These are phyloP conservation scores for Bruguiera parviflora DNA, from an alignment of 345 rosid species.

Conservation along the genomic window DNA sequence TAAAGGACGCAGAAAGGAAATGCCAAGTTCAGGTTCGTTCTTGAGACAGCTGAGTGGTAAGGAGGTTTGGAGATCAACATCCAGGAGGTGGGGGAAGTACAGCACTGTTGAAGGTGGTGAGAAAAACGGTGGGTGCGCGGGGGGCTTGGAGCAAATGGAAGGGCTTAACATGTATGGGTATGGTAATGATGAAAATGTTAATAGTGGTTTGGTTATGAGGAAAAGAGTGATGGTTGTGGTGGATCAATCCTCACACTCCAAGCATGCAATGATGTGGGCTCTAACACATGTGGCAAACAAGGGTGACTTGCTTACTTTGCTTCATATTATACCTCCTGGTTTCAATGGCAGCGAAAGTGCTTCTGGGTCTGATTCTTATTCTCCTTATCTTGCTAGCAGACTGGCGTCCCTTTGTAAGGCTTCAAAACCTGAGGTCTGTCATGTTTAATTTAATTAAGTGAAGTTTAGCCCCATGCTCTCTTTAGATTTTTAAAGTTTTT, in stretches of 20 bases:
- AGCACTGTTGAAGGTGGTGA: conserved; percentile 15
- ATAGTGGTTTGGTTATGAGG: conserved; percentile 44
- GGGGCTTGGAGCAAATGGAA: conserved; percentile 43
- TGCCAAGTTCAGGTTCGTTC: conserved; percentile 47
- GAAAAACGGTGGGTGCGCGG: neutral
- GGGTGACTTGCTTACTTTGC: conserved; percentile 83
- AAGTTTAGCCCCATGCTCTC: neutral
- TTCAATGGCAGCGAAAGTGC: conserved; percentile 13
- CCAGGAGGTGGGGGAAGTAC: conserved; percentile 47
- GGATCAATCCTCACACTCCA: conserved; percentile 65
- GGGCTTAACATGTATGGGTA: conserved; percentile 36
- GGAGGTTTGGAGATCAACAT: conserved; percentile 57
- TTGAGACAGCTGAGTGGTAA: conserved; percentile 56
- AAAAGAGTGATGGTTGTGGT: conserved; percentile 93
- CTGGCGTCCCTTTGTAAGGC: conserved; percentile 94
- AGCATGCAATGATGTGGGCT: conserved; percentile 99
- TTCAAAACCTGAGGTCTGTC: conserved; percentile 77
- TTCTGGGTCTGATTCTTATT: conserved; percentile 29
- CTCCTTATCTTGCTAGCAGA: conserved; percentile 57
- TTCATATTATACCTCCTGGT: conserved; percentile 48
- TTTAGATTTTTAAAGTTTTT: neutral
- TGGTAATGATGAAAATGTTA: conserved; percentile 24
- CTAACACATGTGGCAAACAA: conserved; percentile 74
- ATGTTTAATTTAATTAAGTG: neutral
- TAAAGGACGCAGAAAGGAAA: conserved; percentile 11